Evolutionary conservation across 805 yeast genomes (phyloP).

Genomic region (Kregervanrija fluxuum): DNA sequence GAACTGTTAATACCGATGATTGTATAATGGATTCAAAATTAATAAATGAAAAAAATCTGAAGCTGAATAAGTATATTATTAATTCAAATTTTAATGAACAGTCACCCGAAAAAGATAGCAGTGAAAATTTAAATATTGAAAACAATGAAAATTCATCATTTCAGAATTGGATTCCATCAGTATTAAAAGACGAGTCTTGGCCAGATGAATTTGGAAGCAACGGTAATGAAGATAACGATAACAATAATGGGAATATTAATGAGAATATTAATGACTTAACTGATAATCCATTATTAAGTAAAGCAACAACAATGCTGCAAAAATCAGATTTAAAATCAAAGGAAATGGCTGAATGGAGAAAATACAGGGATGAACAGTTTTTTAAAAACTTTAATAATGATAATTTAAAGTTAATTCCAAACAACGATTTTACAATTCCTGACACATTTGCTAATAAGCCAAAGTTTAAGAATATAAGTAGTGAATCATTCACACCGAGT

Average conservation of each 20-base stretch:
- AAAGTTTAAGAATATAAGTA: constrained; percentile 10
- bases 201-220: constrained; percentile 5
- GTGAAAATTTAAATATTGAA: neutral
- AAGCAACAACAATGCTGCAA: constrained; percentile 20
- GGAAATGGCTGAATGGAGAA: constrained; percentile 25
- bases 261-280: neutral
- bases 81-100: constrained; percentile 7
- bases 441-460: constrained; percentile 27
- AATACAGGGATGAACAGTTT: constrained; percentile 18
- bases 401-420: constrained; percentile 15
- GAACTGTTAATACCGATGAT: constrained; percentile 19
- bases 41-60: neutral
- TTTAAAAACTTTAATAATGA: constrained; percentile 15
- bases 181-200: constrained; percentile 10
- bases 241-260: constrained; percentile 4
- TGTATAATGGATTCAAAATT: constrained; percentile 7
- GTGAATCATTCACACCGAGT: constrained; percentile 20
- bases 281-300: constrained; percentile 16
- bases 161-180: constrained; percentile 2
- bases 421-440: constrained; percentile 13
- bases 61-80: constrained; percentile 4
- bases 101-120: neutral
- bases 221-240: constrained; percentile 11
- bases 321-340: constrained; percentile 12
- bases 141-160: neutral